Base-by-base conservation (phyloP, 495 filamentous ascomycete species). In the Hapsidospora chrysogenum region DNA sequence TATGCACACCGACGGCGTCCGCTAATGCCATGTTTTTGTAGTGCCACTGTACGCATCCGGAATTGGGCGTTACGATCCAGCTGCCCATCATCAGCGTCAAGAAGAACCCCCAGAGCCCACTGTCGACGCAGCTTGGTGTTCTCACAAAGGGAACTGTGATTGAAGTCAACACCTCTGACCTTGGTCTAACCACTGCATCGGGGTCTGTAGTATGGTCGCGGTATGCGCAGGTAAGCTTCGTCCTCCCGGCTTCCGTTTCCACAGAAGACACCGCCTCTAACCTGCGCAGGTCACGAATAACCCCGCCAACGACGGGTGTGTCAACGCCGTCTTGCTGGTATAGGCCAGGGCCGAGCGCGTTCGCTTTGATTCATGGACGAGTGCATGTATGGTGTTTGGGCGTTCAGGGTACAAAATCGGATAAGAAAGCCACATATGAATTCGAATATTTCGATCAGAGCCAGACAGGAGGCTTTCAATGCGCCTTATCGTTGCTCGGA, bases 51-150 rank as follows among this genome's bases (percentile, higher is more conserved):
- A 94, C 85, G 18, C 77, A 85, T 53, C 80, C 82, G 9, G 80
- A 89, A 52, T 57, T 94, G 9, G 76, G 69, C 32, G 85, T 93
- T 11, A 93, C 85, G 2, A 82, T 96, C 7, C 86, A 97, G 46
- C 60, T 97, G 14, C 89, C 87, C 11, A 94, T 97, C 38, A 70
- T 97, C 35, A 69, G 68, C 29, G 89, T 99, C 44, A 96, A 96
- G 69, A 96, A 99, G 77, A 97, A 95, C 62, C 89, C 89, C 9
- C 82, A 89, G 61, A 86, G 81, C 51, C 85, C 84, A 2, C 72
- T 95, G 54, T 96, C 84, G 54, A 96, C 92, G 3, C 87, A 93
- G 46, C 64, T 96, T 13, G 89, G 89, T 39, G 89, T 96, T 5
- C 51, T 97, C 44, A 92, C 84, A 19, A 89, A 86, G 61, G 89